phyloP scores from a whole-genome alignment of 1,284 basidiomycete species.

The Volvariella volvacea region DNA sequence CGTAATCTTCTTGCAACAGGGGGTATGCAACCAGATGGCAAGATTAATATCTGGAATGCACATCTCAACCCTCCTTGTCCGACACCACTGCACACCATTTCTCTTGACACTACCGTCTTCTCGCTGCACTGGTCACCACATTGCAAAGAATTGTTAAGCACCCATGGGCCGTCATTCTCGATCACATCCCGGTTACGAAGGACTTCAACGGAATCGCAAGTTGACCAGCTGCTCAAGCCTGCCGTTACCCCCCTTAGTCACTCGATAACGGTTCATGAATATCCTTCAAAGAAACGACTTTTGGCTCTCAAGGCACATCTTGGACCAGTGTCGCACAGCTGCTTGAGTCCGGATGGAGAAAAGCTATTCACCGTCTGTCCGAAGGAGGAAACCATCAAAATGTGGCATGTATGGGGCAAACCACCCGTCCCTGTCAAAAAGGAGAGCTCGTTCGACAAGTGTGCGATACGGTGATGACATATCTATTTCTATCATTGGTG shows the following conservation, averaged over 20 bases:
- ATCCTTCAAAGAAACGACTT: slow-evolving; percentile 29
- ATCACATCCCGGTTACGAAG: slow-evolving; percentile 10
- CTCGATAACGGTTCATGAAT: slow-evolving; percentile 31
- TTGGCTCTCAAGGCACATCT: slow-evolving; percentile 28
- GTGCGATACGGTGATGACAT: slow-evolving; percentile 23
- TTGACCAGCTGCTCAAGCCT: slow-evolving; percentile 11
- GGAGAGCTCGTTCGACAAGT: slow-evolving; percentile 29
- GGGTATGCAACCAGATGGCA: slow-evolving; percentile 29
- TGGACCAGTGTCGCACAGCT: slow-evolving; percentile 26
- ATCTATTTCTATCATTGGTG: too few species aligned
- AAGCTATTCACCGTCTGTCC: slow-evolving; percentile 31
- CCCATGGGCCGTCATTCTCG: slow-evolving; percentile 29
- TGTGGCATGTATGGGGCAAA: slow-evolving; percentile 34
- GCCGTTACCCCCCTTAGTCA: slow-evolving; percentile 24
- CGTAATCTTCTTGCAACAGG: slow-evolving; percentile 33
- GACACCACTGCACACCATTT: slow-evolving; percentile 23
- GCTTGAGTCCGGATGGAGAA: slow-evolving; percentile 29
- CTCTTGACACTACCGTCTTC: slow-evolving; percentile 28
- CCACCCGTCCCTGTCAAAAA: slow-evolving; percentile 17
- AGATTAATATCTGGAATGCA: slow-evolving; percentile 29
- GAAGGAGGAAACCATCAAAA: slow-evolving; percentile 30
- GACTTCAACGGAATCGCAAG: slow-evolving; percentile 6
- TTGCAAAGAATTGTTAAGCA: slow-evolving; percentile 34
- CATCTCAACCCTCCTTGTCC: slow-evolving; percentile 16
- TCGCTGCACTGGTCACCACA: slow-evolving; percentile 36